Base-by-base conservation (phyloP, 345 rosid genomes). In the Aegle marmelos region DNA sequence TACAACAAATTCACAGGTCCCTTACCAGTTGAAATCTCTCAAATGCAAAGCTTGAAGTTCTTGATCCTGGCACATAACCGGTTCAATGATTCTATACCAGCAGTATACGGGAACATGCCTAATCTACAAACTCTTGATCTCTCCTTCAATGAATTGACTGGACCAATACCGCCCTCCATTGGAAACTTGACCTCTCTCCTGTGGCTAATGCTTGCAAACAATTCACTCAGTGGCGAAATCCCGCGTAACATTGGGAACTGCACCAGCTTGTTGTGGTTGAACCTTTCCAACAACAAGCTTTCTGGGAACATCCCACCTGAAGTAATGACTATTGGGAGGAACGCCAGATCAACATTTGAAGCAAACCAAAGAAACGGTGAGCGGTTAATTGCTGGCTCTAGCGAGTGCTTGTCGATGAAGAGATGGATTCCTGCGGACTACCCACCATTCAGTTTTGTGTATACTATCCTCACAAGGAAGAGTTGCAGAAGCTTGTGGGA, bases 391-490 rank as follows among this genome's bases (percentile, higher is more conserved):
- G 87, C 92, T 30, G 92, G 96, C 45, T 89, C 96, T 0, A 89
- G 97, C 1, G 99, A 92, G 85, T 93, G 99, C 81, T 83, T 83
- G 74, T 75, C 88, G 7, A 93, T 95, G 97, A 87, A 0, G 85
- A 91, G 99, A 82, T 95, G 99, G 99, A 93, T 95, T 79, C 98
- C 98, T 33, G 98, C 94, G 28, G 93, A 93, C 78, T 93, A 92
- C 73, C 93, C 92, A 27, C 99, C 99, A 25, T 95, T 95, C 85
- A 91, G 50, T 73, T 95, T 95, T 70, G 94, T 84, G 19, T 91
- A 91, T 34, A 76, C 80, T 14, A 82, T 95, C 60, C 93, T 95
- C 53, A 87, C 92, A 0, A 87, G 92, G 74, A 91, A 88, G 85
- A 93, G 74, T 76, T 95, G 99, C 82, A 83, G 88, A 77, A 89